Evolutionary conservation across 2,329 filamentous ascomycete species (phyloP).

Genomic region (Nectriaceae sp.): DNA sequence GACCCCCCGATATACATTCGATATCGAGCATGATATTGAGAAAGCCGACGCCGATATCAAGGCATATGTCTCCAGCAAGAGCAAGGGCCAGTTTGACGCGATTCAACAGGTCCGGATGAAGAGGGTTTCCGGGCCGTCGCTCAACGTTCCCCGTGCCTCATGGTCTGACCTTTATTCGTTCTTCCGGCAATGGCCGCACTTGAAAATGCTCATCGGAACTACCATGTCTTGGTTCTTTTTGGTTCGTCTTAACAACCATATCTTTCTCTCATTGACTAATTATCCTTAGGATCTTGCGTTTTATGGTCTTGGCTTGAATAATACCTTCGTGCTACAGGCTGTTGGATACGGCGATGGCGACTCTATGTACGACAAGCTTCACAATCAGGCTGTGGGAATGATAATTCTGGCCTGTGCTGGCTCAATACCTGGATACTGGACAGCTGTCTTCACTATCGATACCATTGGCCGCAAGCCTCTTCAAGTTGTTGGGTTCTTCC

Average conservation of each 20-base stretch:
- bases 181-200: slow-evolving; percentile 69
- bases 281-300: slow-evolving; percentile 61
- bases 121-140: slow-evolving; percentile 50
- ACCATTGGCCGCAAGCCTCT: slow-evolving; percentile 77
- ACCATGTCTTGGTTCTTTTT: slow-evolving; percentile 83
- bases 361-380: slow-evolving; percentile 68
- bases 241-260: slow-evolving; percentile 30
- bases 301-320: slow-evolving; percentile 76
- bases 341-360: slow-evolving; percentile 69
- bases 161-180: slow-evolving; percentile 68
- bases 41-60: slow-evolving; percentile 75
- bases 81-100: slow-evolving; percentile 50
- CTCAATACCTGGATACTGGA: slow-evolving; percentile 79
- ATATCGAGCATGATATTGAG: slow-evolving; percentile 73
- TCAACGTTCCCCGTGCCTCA: slow-evolving; percentile 68
- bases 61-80: slow-evolving; percentile 53
- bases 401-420: slow-evolving; percentile 77
- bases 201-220: slow-evolving; percentile 72
- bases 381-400: slow-evolving; percentile 74
- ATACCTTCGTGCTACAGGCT: slow-evolving; percentile 67
- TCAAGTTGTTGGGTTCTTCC: slow-evolving; percentile 63
- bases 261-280: slow-evolving; percentile 10
- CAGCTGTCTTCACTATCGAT: slow-evolving; percentile 72
- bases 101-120: slow-evolving; percentile 55
- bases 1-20: slow-evolving; percentile 81